These are phyloP conservation scores for Malbranchea cinnamomea DNA, from an alignment of 2,329 filamentous ascomycete species.

Conservation along the genomic window DNA sequence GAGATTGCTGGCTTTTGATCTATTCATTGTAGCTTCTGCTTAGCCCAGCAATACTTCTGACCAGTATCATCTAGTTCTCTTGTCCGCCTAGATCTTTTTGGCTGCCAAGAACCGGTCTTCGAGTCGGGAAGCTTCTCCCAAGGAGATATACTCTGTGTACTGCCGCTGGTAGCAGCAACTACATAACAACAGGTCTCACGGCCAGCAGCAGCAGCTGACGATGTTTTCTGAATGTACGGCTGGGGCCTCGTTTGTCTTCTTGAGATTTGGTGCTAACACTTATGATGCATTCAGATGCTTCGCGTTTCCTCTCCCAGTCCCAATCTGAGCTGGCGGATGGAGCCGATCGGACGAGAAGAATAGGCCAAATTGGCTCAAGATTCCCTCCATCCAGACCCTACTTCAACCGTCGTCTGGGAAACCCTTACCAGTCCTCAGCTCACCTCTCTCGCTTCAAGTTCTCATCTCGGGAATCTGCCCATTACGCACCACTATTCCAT, in stretches of 20 bases:
- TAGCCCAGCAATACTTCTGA: too few relatives aligned
- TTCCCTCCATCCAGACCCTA: slow-evolving; percentile 35
- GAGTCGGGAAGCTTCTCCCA: too few relatives aligned
- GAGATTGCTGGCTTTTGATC: too few relatives aligned
- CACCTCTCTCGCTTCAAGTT: slow-evolving; percentile 66
- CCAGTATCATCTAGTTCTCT: too few relatives aligned
- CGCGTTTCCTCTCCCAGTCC: slow-evolving; percentile 88
- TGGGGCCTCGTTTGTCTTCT: not conserved
- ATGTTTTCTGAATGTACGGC: slow-evolving; percentile 13
- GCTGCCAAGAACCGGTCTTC: too few relatives aligned
- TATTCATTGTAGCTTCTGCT: too few relatives aligned
- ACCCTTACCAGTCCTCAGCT: slow-evolving; percentile 61
- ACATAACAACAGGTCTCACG: too few relatives aligned
- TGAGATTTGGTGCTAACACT: not conserved
- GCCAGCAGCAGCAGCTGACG: too few relatives aligned
- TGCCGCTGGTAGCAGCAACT: too few relatives aligned
- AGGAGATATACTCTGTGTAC: too few relatives aligned
- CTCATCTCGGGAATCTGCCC: slow-evolving; percentile 57
- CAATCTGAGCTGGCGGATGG: slow-evolving; percentile 66
- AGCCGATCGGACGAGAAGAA: slow-evolving; percentile 33
- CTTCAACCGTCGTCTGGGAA: slow-evolving; percentile 42
- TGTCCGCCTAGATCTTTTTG: too few relatives aligned
- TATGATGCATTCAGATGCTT: slow-evolving; percentile 55
- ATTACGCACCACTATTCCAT: slow-evolving; percentile 86
- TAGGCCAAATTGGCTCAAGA: slow-evolving; percentile 30